phyloP scores from a whole-genome alignment of 441 rosid genomes.

The Erysimum pusillum region DNA sequence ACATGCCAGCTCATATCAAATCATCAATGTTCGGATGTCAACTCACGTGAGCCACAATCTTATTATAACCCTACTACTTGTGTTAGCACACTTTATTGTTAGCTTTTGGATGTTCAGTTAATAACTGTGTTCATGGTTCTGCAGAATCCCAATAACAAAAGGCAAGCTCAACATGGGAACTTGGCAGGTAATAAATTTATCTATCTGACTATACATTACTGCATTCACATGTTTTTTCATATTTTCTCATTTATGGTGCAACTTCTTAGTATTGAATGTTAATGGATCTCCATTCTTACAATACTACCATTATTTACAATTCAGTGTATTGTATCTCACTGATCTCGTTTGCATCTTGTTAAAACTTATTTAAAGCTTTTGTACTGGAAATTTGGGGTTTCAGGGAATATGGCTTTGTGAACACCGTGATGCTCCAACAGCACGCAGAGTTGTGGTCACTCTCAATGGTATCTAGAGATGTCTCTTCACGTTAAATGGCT shows the following conservation, averaged over 20 bases:
- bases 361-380: constrained; percentile 1
- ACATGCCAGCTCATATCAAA: constrained; percentile 96
- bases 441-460: constrained; percentile 85
- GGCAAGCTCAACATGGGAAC: constrained; percentile 93
- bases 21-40: constrained; percentile 92
- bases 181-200: constrained; percentile 75
- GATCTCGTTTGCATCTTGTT: constrained; percentile 16
- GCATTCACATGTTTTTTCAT: constrained; percentile 16
- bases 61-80: background rate
- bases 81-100: constrained; percentile 6
- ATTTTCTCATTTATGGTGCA: constrained; percentile 19
- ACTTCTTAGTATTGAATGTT: constrained; percentile 7
- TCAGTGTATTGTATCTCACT: background rate
- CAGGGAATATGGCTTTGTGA: constrained; percentile 98
- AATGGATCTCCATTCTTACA: constrained; percentile 3
- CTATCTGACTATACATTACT: constrained; percentile 19
- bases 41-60: constrained; percentile 65
- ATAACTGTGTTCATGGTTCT: constrained; percentile 19
- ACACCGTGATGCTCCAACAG: constrained; percentile 85
- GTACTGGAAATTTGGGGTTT: constrained; percentile 40
- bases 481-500: constrained; percentile 25
- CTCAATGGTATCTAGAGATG: constrained; percentile 73
- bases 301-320: background rate
- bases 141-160: constrained; percentile 86
- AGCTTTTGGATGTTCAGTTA: constrained; percentile 23